Evolutionary conservation across 1,284 basidiomycete genomes (phyloP).

Genomic region (Lignosus rhinocerotis): DNA sequence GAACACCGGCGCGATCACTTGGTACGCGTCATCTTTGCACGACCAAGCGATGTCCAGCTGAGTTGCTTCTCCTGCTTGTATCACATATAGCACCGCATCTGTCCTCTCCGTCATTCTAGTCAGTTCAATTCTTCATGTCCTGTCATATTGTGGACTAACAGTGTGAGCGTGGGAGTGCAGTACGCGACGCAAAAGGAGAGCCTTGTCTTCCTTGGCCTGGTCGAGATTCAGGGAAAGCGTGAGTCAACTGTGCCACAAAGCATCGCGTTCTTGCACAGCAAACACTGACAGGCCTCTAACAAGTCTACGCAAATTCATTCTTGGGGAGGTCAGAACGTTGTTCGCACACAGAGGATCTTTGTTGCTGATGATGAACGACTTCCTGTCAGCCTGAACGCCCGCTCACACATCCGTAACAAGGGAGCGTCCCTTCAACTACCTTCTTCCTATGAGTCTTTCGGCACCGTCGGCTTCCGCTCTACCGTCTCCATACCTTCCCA

Average conservation of each 20-base stretch:
- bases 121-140: no score
- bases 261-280: no score
- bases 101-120: slow-evolving; percentile 6
- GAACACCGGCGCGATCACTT: slow-evolving; percentile 21
- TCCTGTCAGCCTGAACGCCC: no score
- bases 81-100: slow-evolving; percentile 8
- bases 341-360: no score
- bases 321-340: slow-evolving; percentile 3
- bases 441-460: no score
- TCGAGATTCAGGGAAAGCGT: slow-evolving; percentile 22
- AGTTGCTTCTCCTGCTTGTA: neutral
- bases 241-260: neutral
- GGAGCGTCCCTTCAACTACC: no score
- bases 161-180: no score
- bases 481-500: no score
- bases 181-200: slow-evolving; percentile 9
- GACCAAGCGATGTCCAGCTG: neutral
- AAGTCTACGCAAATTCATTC: slow-evolving; percentile 21
- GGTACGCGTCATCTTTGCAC: neutral
- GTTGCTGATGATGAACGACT: no score
- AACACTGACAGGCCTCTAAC: neutral
- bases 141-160: no score
- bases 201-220: slow-evolving; percentile 16
- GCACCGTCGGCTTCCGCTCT: no score
- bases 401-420: no score